Evolutionary conservation across 805 yeast species (phyloP).

Genomic region (Candida patagonica): DNA sequence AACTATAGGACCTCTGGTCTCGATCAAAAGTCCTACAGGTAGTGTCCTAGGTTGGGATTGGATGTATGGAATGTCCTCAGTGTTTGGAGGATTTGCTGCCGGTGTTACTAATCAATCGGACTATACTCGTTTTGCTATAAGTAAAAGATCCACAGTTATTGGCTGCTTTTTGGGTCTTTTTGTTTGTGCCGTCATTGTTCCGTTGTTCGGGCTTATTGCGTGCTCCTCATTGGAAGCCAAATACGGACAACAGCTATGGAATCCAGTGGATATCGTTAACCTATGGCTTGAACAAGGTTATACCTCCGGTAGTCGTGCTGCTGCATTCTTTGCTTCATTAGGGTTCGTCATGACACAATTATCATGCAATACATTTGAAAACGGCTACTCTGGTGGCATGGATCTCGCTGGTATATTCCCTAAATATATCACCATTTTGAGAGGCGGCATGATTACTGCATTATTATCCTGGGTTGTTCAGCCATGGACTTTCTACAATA

Average conservation of each 20-base stretch:
- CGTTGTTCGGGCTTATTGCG: conserved; percentile 37
- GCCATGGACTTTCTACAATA: conserved; percentile 35
- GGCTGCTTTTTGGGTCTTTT: conserved; percentile 31
- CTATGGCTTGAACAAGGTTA: conserved; percentile 35
- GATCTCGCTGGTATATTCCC: conserved; percentile 41
- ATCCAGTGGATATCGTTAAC: conserved; percentile 35
- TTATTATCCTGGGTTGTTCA: conserved; percentile 22
- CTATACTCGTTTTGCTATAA: conserved; percentile 69
- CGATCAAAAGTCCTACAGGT: conserved; percentile 23
- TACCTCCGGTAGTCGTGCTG: conserved; percentile 36
- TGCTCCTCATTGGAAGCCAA: conserved; percentile 35
- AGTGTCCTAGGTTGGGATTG: conserved; percentile 8
- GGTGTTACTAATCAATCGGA: conserved; percentile 80
- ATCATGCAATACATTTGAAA: conserved; percentile 22
- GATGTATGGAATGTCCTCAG: conserved; percentile 48
- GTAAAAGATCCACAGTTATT: conserved; percentile 36
- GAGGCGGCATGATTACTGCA: conserved; percentile 33
- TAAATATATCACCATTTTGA: conserved; percentile 32
- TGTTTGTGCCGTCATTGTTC: conserved; percentile 34
- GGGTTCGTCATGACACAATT: conserved; percentile 9
- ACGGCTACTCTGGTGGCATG: conserved; percentile 42
- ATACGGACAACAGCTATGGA: conserved; percentile 35
- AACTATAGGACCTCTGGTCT: conserved; percentile 48
- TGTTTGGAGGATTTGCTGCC: conserved; percentile 79
- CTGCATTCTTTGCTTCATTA: conserved; percentile 36